phyloP scores from a whole-genome alignment of 2,329 filamentous ascomycete species.

The Colletotrichum plurivorum region DNA sequence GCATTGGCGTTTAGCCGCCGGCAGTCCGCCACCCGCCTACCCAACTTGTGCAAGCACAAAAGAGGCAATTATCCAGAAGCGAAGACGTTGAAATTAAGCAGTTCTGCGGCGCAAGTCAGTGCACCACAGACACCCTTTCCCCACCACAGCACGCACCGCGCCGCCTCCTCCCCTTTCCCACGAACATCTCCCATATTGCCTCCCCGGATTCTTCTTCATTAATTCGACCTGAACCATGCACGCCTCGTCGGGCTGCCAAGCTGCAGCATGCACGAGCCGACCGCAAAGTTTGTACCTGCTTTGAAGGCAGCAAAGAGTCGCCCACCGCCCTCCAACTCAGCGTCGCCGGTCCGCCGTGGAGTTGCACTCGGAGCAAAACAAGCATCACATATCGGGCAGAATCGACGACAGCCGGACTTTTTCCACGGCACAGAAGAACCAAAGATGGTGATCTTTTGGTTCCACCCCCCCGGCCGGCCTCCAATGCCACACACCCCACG shows the following conservation, averaged over 20 bases:
- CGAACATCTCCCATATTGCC: neutral
- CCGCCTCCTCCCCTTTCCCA: neutral
- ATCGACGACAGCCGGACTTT: slow-evolving; percentile 18
- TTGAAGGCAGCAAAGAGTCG: neutral
- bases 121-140: neutral
- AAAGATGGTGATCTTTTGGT: slow-evolving; percentile 2
- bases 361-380: slow-evolving; percentile 25
- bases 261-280: neutral
- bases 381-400: slow-evolving; percentile 31
- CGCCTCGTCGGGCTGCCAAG: neutral
- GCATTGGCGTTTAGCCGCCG: too few species aligned
- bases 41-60: neutral
- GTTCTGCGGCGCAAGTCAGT: slow-evolving; percentile 10
- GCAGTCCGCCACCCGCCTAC: neutral
- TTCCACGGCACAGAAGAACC: slow-evolving; percentile 18
- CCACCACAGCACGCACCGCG: neutral
- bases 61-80: neutral
- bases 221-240: neutral
- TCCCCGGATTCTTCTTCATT: neutral
- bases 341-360: slow-evolving; percentile 1
- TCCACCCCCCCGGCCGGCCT: slow-evolving; percentile 1
- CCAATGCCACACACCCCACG: slow-evolving; percentile 1
- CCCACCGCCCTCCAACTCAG: neutral
- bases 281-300: neutral
- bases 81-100: slow-evolving; percentile 15